Percentiles rank a stretch among this genome's conserved stretches.
These are phyloP conservation scores for Hapsidospora chrysogenum DNA, from an alignment of 495 filamentous ascomycete genomes.

Conservation along the genomic window DNA sequence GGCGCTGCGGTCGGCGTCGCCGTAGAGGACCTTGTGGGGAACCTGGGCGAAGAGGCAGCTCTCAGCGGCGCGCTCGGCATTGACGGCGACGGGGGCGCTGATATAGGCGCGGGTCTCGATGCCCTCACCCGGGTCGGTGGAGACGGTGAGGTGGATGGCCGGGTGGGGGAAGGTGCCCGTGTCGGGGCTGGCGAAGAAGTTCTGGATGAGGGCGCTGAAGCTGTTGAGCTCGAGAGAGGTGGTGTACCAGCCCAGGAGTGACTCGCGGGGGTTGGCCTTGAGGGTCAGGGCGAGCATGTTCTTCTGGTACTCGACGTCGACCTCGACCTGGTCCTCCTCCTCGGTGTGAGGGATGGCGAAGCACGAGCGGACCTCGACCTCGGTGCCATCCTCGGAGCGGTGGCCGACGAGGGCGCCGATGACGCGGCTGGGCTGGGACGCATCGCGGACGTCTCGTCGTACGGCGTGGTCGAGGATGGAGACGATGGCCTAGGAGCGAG, in stretches of 20 bases:
- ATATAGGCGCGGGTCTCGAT: slow-evolving; percentile 85
- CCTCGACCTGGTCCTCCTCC: slow-evolving; percentile 95
- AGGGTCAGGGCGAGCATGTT: slow-evolving; percentile 90
- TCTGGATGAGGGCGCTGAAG: slow-evolving; percentile 95
- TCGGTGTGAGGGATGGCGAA: slow-evolving; percentile 98
- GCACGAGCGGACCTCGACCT: slow-evolving; percentile 85
- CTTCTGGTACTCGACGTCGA: slow-evolving; percentile 99
- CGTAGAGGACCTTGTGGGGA: slow-evolving; percentile 70
- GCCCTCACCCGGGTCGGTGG: slow-evolving; percentile 67
- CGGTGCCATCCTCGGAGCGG: slow-evolving; percentile 86
- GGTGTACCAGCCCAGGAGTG: slow-evolving; percentile 95
- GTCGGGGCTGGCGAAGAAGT: slow-evolving; percentile 94
- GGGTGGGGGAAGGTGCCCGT: slow-evolving; percentile 95
- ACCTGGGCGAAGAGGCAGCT: slow-evolving; percentile 93
- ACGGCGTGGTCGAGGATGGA: slow-evolving; percentile 93
- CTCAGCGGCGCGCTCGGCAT: slow-evolving; percentile 83
- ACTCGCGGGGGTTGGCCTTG: slow-evolving; percentile 84
- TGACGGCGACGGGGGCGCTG: slow-evolving; percentile 84
- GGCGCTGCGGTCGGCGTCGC: slow-evolving; percentile 79
- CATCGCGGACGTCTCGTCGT: slow-evolving; percentile 74
- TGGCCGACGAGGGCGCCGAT: slow-evolving; percentile 89
- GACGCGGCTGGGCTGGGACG: slow-evolving; percentile 69
- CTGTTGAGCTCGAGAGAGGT: slow-evolving; percentile 91
- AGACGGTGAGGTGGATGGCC: slow-evolving; percentile 88
- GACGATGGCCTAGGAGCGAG: slow-evolving; percentile 80